Evolutionary conservation across 441 rosid species (phyloP), one percentile per base, ranked within the genome.

Genomic region (Arabidopsis hybrid): DNA sequence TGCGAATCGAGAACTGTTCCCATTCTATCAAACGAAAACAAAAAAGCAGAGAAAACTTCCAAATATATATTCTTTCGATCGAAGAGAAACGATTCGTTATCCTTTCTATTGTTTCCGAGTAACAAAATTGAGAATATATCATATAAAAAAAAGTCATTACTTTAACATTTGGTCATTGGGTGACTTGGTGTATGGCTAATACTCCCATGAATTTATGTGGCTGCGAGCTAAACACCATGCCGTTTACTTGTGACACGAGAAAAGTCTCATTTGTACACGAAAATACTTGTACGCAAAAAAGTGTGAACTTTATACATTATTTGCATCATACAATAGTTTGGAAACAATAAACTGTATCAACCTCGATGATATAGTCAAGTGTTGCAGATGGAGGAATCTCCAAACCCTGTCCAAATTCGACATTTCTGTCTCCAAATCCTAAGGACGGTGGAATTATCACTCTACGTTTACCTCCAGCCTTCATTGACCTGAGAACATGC

Each of bases 401-500:
- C 12, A 75, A 39, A 53, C 80, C 91, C 6, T 74, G 36, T 39
- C 92, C 97, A 10, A 95, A 83, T 29, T 89, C 96, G 2, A 89
- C 86, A 16, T 89, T 90, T n/a, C 84, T 60, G 39, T 77, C 87
- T 73, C 97, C 91, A 59, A 89, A 94, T 47, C 95, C 97, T 39
- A 90, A 80, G 46, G 53, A 83, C 0, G 95, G 76, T 78, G 97
- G 97, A 52, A 92, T 81, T 5, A 86, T 86, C 4, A 92, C 91
- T 83, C 89, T 89, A 51, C 97, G 88, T 79, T 85, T 89, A 8
- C 97, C 99, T 42, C 99, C 97, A 1, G 85, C 89, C 68, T 84
- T 94, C 91, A 89, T 90, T 63, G 91, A 82, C 68, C 85, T 87
- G 69, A 94, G 45, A 18, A 73, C 86, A 68, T 81, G 78, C 71